These are phyloP conservation scores for Rhizoctonia solani DNA, from an alignment of 1,284 basidiomycete genomes.

Conservation along the genomic window DNA sequence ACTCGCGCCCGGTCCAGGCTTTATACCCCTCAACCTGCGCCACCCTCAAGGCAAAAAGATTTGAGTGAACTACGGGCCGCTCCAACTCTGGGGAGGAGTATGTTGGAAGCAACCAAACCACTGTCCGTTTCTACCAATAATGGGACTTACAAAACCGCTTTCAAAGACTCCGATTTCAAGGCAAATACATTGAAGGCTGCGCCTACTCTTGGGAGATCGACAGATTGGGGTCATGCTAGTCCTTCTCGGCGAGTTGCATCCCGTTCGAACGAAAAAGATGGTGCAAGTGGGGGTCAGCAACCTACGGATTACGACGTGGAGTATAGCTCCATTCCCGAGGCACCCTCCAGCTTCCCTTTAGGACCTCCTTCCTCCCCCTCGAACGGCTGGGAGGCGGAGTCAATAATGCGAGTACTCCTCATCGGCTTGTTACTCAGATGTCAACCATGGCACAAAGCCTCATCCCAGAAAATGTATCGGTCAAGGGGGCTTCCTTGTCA, in stretches of 20 bases:
- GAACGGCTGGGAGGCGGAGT: background rate
- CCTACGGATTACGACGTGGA: conserved; percentile 22
- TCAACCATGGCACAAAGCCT: background rate
- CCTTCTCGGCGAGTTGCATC: background rate
- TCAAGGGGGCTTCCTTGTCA: background rate
- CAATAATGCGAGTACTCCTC: conserved; percentile 25
- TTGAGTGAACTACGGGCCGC: conserved; percentile 8
- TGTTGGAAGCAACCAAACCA: background rate
- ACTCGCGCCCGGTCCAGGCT: background rate
- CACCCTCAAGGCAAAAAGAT: background rate
- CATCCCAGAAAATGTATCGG: background rate
- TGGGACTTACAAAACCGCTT: background rate
- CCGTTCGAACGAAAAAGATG: background rate
- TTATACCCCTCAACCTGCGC: conserved; percentile 6
- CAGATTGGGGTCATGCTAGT: background rate
- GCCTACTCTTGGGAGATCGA: conserved; percentile 3
- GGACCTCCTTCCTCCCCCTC: background rate
- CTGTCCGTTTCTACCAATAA: background rate
- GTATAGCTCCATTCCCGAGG: conserved; percentile 15
- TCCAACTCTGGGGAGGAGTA: conserved; percentile 22
- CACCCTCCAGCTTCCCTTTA: background rate
- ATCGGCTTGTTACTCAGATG: background rate
- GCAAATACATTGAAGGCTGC: conserved; percentile 10
- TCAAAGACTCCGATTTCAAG: background rate
- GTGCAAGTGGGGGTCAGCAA: background rate